Base-by-base conservation (phyloP, 352 stramenopile species). In the Thraustotheca clavata region DNA sequence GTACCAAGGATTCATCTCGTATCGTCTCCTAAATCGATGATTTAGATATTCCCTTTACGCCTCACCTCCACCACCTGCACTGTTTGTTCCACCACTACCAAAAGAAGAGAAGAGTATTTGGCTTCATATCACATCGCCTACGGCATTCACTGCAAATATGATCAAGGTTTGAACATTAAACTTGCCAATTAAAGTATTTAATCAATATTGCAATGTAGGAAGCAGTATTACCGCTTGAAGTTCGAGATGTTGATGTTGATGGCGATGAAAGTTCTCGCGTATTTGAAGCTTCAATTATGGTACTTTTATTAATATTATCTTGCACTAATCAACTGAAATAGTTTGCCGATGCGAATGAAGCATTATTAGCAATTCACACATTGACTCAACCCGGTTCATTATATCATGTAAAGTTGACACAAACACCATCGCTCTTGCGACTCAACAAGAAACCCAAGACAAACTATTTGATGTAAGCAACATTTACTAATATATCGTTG, bases 391-490 rank as follows among this genome's bases (percentile, higher is more conserved):
- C 43, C 11, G 43, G 43, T 3, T 52, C 43, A 1, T 9, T 31
- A 3, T 52, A 52, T 31, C 43, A 24, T 31, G 43, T 52, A 24
- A 52, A 52, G 43, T 31, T 52, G 24, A 52, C 9, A 14, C 11
- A 31, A 11, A 24, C 11, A 31, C 43, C 43, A 11, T 52, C 43
- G 43, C 12, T 18, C 9, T 11, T 24, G 2, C 43, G 43, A 8
- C 14, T 52, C 11, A 52, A 14, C 43, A 52, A 52, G 43, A 52
- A 52, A 18, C 9, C 43, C 43, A 52, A 52, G 43, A 52, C 43
- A 18, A 24, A 52, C n/a, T 3, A 3, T 11, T 14, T 9, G 43
- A 24, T 31, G 7, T 52, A 31, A 50, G 43, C 43, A 6, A 22
- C 20, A 16, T 20, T 43, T 43, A 18, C 16, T 14, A 50, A 50